These are phyloP conservation scores for Serpula lacrymans DNA, from an alignment of 768 basidiomycete species.

Conservation along the genomic window DNA sequence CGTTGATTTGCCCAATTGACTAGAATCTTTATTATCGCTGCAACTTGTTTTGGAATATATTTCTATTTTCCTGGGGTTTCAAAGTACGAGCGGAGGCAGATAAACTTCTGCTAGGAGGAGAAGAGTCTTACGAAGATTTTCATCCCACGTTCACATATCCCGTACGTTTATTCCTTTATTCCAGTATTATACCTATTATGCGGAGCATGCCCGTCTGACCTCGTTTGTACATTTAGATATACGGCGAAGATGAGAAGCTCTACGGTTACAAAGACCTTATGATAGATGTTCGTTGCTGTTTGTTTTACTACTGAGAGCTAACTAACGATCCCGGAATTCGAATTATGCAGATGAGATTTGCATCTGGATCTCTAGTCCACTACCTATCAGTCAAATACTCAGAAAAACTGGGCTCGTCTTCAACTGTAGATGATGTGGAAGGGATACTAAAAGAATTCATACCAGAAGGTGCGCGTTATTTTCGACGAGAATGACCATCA, in stretches of 20 bases:
- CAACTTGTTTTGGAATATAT: neutral
- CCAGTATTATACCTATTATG: neutral
- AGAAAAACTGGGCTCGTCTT: slow-evolving; percentile 58
- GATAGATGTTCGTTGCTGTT: slow-evolving; percentile 65
- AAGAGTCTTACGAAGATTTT: slow-evolving; percentile 66
- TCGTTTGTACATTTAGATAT: slow-evolving; percentile 65
- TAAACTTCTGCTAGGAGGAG: slow-evolving; percentile 49
- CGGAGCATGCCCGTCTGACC: too few relatives aligned
- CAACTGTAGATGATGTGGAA: slow-evolving; percentile 85
- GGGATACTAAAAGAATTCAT: slow-evolving; percentile 73
- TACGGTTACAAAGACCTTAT: slow-evolving; percentile 87
- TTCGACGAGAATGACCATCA: neutral
- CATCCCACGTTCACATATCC: slow-evolving; percentile 94
- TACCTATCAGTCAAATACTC: slow-evolving; percentile 70
- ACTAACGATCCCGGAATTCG: too few relatives aligned
- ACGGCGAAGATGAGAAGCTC: slow-evolving; percentile 93
- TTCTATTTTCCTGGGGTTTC: slow-evolving; percentile 3
- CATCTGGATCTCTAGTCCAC: slow-evolving; percentile 82
- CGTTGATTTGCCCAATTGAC: slow-evolving; percentile 1
- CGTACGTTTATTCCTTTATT: slow-evolving; percentile 39
- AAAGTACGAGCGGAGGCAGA: slow-evolving; percentile 73
- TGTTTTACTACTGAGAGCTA: neutral
- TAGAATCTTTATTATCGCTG: neutral
- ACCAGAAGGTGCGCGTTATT: slow-evolving; percentile 53
- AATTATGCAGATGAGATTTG: slow-evolving; percentile 63